A percentile compares a stretch with the other conserved stretches of the same genome.
These are phyloP conservation scores for Protomyces gravidus DNA, from an alignment of 1,139 yeast species.

Conservation along the genomic window DNA sequence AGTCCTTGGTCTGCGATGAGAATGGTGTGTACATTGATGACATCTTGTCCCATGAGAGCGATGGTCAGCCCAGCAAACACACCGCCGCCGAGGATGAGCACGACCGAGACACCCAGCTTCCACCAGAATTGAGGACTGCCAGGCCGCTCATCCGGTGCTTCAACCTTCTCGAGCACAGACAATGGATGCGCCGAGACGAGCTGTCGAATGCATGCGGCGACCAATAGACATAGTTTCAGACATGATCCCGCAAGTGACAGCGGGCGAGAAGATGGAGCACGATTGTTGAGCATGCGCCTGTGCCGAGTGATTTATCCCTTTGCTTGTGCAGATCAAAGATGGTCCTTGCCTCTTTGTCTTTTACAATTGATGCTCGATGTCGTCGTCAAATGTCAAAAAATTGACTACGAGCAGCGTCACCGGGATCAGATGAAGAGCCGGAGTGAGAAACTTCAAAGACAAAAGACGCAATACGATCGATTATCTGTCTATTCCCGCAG, in stretches of 20 bases:
- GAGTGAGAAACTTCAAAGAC: no score
- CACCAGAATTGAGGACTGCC: constrained; percentile 44
- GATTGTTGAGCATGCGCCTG: background rate
- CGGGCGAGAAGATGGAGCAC: background rate
- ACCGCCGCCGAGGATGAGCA: constrained; percentile 83
- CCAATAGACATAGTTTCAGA: background rate
- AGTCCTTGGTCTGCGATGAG: no score
- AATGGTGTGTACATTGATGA: constrained; percentile 8
- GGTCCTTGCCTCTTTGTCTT: no score
- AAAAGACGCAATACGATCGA: no score
- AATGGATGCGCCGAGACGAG: background rate
- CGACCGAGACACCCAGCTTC: constrained; percentile 56
- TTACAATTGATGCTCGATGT: no score
- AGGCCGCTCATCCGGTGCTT: constrained; percentile 22
- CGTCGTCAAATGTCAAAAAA: no score
- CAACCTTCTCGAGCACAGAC: background rate
- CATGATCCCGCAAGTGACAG: background rate
- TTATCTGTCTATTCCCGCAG: no score
- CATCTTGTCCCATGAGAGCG: constrained; percentile 97
- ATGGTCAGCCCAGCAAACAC: constrained; percentile 92
- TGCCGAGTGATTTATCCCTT: no score
- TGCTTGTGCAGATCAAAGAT: no score
- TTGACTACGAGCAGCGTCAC: no score
- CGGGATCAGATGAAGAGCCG: no score
- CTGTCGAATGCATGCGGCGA: background rate